Base-by-base conservation (phyloP, 768 basidiomycete species). In the Phylloporus scabripes region DNA sequence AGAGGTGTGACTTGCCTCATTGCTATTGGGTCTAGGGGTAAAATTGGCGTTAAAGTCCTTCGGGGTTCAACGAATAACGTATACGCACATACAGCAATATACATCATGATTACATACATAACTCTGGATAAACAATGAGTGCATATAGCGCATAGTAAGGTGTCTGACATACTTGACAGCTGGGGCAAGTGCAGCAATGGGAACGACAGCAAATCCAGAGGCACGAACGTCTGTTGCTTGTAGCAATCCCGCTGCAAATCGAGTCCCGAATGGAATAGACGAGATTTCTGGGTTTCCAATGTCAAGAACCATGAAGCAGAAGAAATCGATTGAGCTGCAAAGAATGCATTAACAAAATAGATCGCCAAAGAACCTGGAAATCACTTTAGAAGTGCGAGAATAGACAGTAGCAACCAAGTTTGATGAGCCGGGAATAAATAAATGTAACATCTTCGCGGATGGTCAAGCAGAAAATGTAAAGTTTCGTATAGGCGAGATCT, bases 71-170 rank as follows among this genome's bases (percentile, higher is more conserved):
- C 36, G 11, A 36, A 29, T 26, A 52, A 24, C 48, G 32, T 42
- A 58, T 45, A 78, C 83, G 70, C 58, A 89, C 87, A 87, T 53
- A 87, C 77, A 58, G 82, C 83, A 58, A 91, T 81, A 60, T 88
- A 92, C 93, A 95, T 98, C 93, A 93, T 95, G 59, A 93, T 75
- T 2, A 90, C 82, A 62, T 87, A 94, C 36, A 94, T 66, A 0
- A 94, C 87, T 63, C 87, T 91, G 57, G 21, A 1, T 39, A 18
- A 46, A 18, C 21, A 10, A 24, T 55, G 18, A 54, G 29, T 15
- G 42, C 7, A 36, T 4, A 7, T n/a, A 2, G 14, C n/a, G 14
- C 33, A 26, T 10, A 17, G 24, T 10, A 17, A 37, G 15, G 14
- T 20, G 24, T 43, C 20, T 34, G 14, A 73, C 84, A 48, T 61